Evolutionary conservation across 371 early-diverging fungal genomes (phyloP).

Genomic region (Saksenaea vasiformis): DNA sequence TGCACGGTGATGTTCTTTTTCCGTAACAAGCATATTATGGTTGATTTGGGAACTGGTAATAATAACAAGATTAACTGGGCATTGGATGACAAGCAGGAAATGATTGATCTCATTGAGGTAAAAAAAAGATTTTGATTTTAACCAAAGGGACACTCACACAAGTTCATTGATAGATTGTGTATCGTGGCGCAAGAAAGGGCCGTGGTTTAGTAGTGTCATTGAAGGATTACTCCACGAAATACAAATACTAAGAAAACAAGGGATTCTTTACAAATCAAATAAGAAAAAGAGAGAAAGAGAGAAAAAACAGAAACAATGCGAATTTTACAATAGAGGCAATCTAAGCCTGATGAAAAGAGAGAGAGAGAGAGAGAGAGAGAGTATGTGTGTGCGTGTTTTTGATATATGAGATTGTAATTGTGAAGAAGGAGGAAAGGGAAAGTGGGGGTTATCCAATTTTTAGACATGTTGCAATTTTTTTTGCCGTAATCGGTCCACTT

Average conservation of each 20-base stretch:
- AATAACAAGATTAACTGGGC: constrained; percentile 99
- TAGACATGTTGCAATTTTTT: constrained; percentile 12
- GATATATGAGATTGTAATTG: neutral
- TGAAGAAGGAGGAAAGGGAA: neutral
- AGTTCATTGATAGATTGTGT: constrained; percentile 65
- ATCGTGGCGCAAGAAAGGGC: constrained; percentile 92
- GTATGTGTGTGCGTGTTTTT: no score
- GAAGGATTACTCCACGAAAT: constrained; percentile 96
- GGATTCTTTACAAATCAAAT: neutral
- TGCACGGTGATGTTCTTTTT: constrained; percentile 95
- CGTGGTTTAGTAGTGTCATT: constrained; percentile 93
- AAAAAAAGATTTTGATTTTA: neutral
- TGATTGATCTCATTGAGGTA: constrained; percentile 86
- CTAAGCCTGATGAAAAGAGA: neutral
- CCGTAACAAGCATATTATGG: constrained; percentile 97
- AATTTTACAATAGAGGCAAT: constrained; percentile 1
- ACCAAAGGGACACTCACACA: neutral
- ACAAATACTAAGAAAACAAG: constrained; percentile 73
- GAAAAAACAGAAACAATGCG: neutral
- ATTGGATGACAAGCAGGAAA: constrained; percentile 84
- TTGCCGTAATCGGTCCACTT: constrained; percentile 38
- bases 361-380: neutral
- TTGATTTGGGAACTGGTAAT: constrained; percentile 98
- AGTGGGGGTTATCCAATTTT: neutral
- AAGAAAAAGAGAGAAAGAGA: no score